Conservation (phyloP, 2,329 filamentous ascomycete genomes). For the Alternaria triticimaculans region DNA sequence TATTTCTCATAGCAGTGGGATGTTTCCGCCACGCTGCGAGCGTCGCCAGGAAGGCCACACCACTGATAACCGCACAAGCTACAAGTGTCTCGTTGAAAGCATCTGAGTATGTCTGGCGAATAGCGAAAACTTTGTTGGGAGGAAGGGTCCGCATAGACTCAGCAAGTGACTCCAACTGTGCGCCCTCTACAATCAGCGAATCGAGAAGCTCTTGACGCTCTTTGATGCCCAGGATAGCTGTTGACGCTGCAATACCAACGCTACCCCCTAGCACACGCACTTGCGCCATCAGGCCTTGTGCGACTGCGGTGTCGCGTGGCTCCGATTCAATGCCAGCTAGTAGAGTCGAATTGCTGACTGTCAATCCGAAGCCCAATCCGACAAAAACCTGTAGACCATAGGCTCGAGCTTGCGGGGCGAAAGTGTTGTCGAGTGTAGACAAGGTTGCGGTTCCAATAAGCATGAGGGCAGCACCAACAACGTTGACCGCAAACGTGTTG, state of each 20-base stretch:
- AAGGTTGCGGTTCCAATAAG: constrained; percentile 10
- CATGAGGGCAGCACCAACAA: constrained; percentile 9
- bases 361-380: constrained; percentile 13
- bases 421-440: constrained; percentile 3
- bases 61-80: constrained; percentile 22
- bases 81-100: constrained; percentile 25
- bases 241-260: constrained; percentile 16
- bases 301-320: constrained; percentile 8
- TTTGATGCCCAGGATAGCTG: constrained; percentile 14
- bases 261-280: constrained; percentile 16
- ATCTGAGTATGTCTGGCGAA: constrained; percentile 20
- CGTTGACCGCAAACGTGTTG: constrained; percentile 10
- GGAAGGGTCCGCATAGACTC: constrained; percentile 8
- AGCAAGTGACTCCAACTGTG: constrained; percentile 11
- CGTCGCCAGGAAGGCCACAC: constrained; percentile 17
- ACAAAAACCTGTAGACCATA: constrained; percentile 15
- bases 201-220: constrained; percentile 13
- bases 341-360: constrained; percentile 11
- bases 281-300: constrained; percentile 17
- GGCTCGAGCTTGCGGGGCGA: constrained; percentile 4
- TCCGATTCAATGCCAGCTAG: constrained; percentile 10
- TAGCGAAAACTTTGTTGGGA: background rate
- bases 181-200: background rate
- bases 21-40: constrained; percentile 16
- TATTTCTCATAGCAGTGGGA: background rate